Conservation (phyloP, 192 early-diverging fungal genomes). For the Gonapodya prolifera region DNA sequence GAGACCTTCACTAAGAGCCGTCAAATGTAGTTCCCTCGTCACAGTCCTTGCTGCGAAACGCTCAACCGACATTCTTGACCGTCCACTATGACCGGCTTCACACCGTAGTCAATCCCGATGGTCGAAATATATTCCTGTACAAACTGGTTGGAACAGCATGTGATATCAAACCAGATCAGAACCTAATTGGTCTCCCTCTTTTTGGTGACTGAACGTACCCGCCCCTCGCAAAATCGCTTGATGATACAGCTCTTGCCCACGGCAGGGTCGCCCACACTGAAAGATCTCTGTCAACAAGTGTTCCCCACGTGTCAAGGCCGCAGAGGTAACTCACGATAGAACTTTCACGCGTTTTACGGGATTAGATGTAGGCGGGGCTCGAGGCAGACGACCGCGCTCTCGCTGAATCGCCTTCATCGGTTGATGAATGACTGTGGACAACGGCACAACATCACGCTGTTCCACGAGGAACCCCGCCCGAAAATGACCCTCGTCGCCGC, state of each 20-base stretch:
- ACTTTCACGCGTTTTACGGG: neutral
- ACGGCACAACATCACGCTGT: too few species aligned
- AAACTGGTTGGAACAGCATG: conserved; percentile 18
- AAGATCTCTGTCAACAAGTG: neutral
- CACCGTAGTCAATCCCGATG: conserved; percentile 50
- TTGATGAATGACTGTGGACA: too few species aligned
- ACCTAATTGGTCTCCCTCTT: neutral
- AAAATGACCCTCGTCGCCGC: neutral
- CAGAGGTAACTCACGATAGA: neutral
- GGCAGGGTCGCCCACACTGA: conserved; percentile 31
- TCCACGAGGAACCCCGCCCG: too few species aligned
- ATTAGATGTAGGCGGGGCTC: neutral
- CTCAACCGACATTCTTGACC: conserved; percentile 23
- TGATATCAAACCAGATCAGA: neutral
- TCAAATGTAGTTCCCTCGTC: neutral
- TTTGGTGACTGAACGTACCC: conserved; percentile 17
- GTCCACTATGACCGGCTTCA: conserved; percentile 26
- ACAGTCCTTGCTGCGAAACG: neutral
- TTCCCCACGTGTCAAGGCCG: neutral
- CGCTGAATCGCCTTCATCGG: neutral
- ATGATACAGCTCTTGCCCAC: conserved; percentile 43
- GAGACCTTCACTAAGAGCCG: conserved; percentile 36
- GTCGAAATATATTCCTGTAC: conserved; percentile 40
- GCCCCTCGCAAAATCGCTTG: conserved; percentile 38
- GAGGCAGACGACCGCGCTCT: neutral